These are phyloP conservation scores for Cinnamomum micranthum DNA, from an alignment of 164 flowering plant species.

Conservation along the genomic window DNA sequence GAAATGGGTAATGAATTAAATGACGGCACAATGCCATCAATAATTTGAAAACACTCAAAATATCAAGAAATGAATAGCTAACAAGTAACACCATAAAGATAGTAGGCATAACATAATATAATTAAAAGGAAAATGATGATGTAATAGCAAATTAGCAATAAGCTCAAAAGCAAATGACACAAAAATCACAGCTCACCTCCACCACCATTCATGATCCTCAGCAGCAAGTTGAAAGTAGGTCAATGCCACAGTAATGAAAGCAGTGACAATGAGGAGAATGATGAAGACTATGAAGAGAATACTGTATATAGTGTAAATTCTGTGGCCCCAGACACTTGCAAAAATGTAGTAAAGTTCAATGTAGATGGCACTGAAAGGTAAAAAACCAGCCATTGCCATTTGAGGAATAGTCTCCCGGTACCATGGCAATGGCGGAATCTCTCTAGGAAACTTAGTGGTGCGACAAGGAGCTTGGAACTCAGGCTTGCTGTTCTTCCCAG, in stretches of 20 bases:
- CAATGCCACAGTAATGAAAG: conserved; percentile 41
- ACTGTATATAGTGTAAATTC: conserved; percentile 42
- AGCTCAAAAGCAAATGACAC: no score
- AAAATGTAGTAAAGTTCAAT: conserved; percentile 43
- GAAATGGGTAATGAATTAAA: no score
- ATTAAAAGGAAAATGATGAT: no score
- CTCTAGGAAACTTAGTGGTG: conserved; percentile 41
- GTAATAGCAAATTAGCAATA: no score
- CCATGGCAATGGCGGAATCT: conserved; percentile 42
- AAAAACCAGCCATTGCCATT: conserved; percentile 47
- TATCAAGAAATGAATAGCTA: no score
- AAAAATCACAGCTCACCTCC: conserved; percentile 26
- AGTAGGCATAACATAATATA: no score
- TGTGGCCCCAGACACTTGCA: conserved; percentile 46
- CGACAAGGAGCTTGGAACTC: conserved; percentile 46
- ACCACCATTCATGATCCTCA: conserved; percentile 51
- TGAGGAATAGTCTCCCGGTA: conserved; percentile 33
- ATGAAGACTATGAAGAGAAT: conserved; percentile 42
- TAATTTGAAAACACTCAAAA: no score
- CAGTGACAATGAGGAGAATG: conserved; percentile 40
- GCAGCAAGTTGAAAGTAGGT: conserved; percentile 46
- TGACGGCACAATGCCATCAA: no score
- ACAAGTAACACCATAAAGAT: no score
- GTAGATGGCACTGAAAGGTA: conserved; percentile 45
- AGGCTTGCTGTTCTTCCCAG: conserved; percentile 40